Evolutionary conservation across 306 rosid species (phyloP).

Genomic region (Cucumis cinereus): DNA sequence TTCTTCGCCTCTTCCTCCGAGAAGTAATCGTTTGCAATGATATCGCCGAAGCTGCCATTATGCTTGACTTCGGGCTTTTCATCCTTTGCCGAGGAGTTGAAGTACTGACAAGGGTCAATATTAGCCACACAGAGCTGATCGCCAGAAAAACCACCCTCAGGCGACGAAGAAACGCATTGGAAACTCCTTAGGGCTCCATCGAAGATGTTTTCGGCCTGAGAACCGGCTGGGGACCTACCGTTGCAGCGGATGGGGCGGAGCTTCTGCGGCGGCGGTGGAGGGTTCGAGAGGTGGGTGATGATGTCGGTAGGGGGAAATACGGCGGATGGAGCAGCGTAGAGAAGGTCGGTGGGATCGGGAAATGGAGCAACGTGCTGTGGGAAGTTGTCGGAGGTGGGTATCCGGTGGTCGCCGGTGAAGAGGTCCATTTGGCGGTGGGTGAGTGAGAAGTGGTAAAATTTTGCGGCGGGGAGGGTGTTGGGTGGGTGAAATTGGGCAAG

Average conservation of each 20-base stretch:
- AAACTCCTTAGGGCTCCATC: neutral
- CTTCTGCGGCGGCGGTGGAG: slow-evolving; percentile 55
- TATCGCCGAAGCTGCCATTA: neutral
- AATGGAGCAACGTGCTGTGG: slow-evolving; percentile 51
- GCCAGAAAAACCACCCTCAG: slow-evolving; percentile 1
- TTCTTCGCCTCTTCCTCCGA: neutral
- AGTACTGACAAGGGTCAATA: slow-evolving; percentile 4
- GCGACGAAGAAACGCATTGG: slow-evolving; percentile 1
- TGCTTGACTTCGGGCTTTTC: slow-evolving; percentile 1
- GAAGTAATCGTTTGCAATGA: neutral
- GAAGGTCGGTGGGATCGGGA: slow-evolving; percentile 52
- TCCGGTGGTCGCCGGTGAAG: slow-evolving; percentile 32
- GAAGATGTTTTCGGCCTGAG: neutral
- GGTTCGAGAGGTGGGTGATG: slow-evolving; percentile 13
- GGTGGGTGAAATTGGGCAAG: slow-evolving; percentile 29
- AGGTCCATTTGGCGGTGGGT: slow-evolving; percentile 14
- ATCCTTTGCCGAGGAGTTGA: slow-evolving; percentile 5
- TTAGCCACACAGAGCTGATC: slow-evolving; percentile 2
- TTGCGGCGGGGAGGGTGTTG: slow-evolving; percentile 29
- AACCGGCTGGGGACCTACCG: slow-evolving; percentile 19
- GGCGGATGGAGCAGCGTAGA: slow-evolving; percentile 23
- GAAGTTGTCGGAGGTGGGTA: slow-evolving; percentile 18
- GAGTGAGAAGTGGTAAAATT: slow-evolving; percentile 9
- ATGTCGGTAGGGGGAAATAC: slow-evolving; percentile 12
- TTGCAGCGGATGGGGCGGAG: slow-evolving; percentile 67